Evolutionary conservation across 768 basidiomycete species (phyloP).

Genomic region (Tulasnella sp.): DNA sequence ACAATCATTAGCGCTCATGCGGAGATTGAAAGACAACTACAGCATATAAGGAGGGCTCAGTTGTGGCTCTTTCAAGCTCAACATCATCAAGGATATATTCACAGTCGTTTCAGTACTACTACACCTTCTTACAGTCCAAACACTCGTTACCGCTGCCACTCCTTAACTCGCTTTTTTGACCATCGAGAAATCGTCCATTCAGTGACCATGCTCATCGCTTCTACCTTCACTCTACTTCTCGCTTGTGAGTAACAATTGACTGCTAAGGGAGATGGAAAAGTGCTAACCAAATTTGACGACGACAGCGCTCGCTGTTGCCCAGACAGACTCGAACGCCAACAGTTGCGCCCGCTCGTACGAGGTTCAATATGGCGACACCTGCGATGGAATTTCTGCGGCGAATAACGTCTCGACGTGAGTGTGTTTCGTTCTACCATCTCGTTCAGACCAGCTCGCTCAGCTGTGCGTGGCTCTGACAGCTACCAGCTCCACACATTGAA

Average conservation of each 20-base stretch:
- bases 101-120: not conserved
- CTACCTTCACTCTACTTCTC: not conserved
- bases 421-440: not conserved
- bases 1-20: not conserved
- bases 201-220: not conserved
- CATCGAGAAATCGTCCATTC: not conserved
- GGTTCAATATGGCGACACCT: slow-evolving; percentile 61
- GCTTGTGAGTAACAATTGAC: not conserved
- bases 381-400: slow-evolving; percentile 66
- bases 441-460: slow-evolving; percentile 35
- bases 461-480: slow-evolving; percentile 46
- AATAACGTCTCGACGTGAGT: slow-evolving; percentile 67
- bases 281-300: not conserved
- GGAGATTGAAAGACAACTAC: not conserved
- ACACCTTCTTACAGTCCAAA: not conserved
- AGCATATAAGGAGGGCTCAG: not conserved
- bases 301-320: not conserved
- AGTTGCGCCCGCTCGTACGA: slow-evolving; percentile 64
- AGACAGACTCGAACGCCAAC: not conserved
- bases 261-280: not conserved
- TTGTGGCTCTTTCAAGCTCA: not conserved
- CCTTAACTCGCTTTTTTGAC: not conserved
- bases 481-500: slow-evolving; percentile 76
- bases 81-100: not conserved
- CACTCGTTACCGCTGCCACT: not conserved